phyloP scores from a whole-genome alignment of 495 filamentous ascomycete species.

The Monascus purpureus region DNA sequence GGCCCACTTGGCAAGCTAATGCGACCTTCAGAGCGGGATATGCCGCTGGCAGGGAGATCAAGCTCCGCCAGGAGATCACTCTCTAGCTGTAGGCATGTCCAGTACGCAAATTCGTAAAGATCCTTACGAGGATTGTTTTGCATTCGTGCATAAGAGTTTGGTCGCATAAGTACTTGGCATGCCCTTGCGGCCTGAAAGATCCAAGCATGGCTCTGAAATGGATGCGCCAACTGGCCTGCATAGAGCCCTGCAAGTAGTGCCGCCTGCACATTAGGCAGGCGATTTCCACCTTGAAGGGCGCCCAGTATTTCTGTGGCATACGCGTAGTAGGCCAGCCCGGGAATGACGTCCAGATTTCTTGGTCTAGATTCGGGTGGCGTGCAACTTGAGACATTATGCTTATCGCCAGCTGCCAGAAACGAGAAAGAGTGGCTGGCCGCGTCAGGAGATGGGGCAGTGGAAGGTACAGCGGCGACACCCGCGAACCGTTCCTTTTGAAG shows the following conservation, averaged over 20 bases:
- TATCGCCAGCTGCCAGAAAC: too few relatives aligned
- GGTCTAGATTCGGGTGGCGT: too few relatives aligned
- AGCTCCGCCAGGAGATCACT: conserved; percentile 92
- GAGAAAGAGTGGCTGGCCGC: too few relatives aligned
- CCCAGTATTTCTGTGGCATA: conserved; percentile 82
- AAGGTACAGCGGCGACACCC: too few relatives aligned
- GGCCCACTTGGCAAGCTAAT: conserved; percentile 46
- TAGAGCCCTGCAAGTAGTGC: conserved; percentile 79
- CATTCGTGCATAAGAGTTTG: conserved; percentile 26
- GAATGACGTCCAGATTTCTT: conserved; percentile 69
- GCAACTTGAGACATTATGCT: too few relatives aligned
- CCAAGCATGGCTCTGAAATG: conserved; percentile 82
- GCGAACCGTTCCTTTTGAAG: too few relatives aligned
- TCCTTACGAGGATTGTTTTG: conserved; percentile 21
- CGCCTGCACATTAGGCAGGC: conserved; percentile 72
- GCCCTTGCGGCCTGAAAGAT: conserved; percentile 67
- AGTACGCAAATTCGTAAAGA: conserved; percentile 66
- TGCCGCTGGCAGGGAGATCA: conserved; percentile 63
- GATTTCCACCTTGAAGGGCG: conserved; percentile 59
- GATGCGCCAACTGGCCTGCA: conserved; percentile 71
- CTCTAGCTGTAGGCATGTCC: conserved; percentile 90
- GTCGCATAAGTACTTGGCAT: conserved; percentile 62
- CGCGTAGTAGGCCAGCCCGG: conserved; percentile 78
- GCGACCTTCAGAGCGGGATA: conserved; percentile 55
- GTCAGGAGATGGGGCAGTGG: too few relatives aligned